These are phyloP conservation scores for Mucor ambiguus DNA, from an alignment of 371 early-diverging fungal species.

Conservation along the genomic window DNA sequence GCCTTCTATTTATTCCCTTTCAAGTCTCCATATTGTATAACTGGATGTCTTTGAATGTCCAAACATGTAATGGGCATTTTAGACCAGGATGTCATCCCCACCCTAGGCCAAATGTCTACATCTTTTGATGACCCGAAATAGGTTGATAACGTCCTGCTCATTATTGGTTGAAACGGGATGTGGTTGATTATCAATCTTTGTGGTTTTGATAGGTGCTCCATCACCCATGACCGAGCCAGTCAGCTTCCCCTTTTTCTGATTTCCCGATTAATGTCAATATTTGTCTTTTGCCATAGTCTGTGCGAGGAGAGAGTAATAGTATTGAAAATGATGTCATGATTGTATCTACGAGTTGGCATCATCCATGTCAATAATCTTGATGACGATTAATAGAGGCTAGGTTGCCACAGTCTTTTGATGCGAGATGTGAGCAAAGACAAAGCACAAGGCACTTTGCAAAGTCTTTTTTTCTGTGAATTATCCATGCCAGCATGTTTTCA, in stretches of 20 bases:
- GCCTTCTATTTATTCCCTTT: background rate
- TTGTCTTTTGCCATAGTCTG: background rate
- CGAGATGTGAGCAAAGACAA: no score
- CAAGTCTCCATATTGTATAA: background rate
- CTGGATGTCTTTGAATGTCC: background rate
- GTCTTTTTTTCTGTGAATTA: no score
- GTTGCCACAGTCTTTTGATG: no score
- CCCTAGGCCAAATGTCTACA: background rate
- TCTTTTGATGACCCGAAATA: background rate
- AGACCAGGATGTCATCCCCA: background rate
- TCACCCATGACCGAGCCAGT: background rate
- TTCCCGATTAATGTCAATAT: background rate
- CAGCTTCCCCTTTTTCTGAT: background rate
- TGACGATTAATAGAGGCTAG: no score
- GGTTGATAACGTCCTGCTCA: background rate
- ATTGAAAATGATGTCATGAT: background rate
- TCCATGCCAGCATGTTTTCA: background rate
- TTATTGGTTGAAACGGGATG: background rate
- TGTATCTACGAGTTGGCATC: background rate
- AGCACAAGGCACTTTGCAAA: no score
- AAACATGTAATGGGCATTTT: background rate
- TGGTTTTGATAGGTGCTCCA: background rate
- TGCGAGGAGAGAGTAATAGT: background rate
- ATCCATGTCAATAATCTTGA: no score
- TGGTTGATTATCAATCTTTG: background rate